Evolutionary conservation across 169 alveolate genomes (phyloP).

Genomic region (Babesia caballi): DNA sequence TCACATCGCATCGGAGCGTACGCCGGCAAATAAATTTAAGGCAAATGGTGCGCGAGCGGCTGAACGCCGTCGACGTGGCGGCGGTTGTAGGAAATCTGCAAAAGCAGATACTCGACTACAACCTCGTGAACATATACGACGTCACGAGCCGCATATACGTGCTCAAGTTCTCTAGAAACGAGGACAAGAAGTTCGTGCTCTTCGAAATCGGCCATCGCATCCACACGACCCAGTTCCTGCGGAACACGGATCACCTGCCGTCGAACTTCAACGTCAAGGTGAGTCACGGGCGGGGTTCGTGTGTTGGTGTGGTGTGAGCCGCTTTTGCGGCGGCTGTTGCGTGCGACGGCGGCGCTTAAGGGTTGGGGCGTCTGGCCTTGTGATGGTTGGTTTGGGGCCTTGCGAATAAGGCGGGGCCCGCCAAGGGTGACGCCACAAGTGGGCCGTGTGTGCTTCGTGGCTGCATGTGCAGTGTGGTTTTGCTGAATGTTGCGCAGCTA

Average conservation of each 20-base stretch:
- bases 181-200: slow-evolving; percentile 68
- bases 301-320: neutral
- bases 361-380: too few species aligned
- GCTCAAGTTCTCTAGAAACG: slow-evolving; percentile 73
- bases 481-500: slow-evolving; percentile 25
- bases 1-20: too few species aligned
- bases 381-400: too few species aligned
- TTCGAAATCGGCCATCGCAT: slow-evolving; percentile 75
- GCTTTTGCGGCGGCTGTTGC: neutral
- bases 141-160: slow-evolving; percentile 70
- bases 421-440: too few species aligned
- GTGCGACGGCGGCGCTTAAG: too few species aligned
- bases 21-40: neutral
- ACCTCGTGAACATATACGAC: slow-evolving; percentile 74
- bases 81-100: slow-evolving; percentile 63
- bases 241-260: slow-evolving; percentile 72
- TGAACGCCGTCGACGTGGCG: slow-evolving; percentile 76
- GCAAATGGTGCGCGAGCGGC: slow-evolving; percentile 71
- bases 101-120: slow-evolving; percentile 52
- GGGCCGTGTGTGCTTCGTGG: too few species aligned
- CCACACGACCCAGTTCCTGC: slow-evolving; percentile 72
- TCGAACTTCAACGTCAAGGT: slow-evolving; percentile 76
- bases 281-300: neutral
- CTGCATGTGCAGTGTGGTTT: neutral
- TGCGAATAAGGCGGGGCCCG: too few species aligned